phyloP scores from a whole-genome alignment of 495 filamentous ascomycete genomes.

The Penicillium steckii region DNA sequence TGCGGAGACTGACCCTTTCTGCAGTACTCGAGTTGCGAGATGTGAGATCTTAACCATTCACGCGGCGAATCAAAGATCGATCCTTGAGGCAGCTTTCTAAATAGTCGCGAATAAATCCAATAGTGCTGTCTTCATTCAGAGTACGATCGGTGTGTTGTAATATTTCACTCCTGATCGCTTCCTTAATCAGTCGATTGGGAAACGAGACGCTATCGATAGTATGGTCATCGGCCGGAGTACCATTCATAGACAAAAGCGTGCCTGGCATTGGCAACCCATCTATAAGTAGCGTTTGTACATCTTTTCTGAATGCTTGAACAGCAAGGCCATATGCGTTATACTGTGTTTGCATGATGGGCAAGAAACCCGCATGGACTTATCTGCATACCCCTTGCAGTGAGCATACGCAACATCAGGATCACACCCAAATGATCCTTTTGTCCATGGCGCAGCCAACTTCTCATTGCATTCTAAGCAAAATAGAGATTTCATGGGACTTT shows the following conservation, averaged over 20 bases:
- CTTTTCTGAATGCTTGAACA: not conserved
- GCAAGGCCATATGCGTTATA: conserved; percentile 49
- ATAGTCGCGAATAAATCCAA: conserved; percentile 17
- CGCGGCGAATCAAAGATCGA: conserved; percentile 17
- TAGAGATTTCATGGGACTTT: conserved; percentile 42
- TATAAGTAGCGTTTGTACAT: conserved; percentile 32
- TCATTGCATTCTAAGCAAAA: too few relatives aligned
- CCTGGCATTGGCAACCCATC: conserved; percentile 59
- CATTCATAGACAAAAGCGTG: conserved; percentile 49
- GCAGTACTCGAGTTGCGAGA: conserved; percentile 5
- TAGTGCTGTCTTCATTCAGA: conserved; percentile 7
- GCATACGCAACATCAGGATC: conserved; percentile 24
- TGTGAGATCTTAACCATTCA: not conserved
- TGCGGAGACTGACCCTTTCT: conserved; percentile 56
- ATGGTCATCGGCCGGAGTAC: conserved; percentile 21
- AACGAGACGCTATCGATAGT: conserved; percentile 29
- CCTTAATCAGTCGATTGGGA: conserved; percentile 58
- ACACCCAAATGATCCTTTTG: conserved; percentile 42
- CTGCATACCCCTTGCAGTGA: conserved; percentile 55
- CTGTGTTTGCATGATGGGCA: conserved; percentile 47
- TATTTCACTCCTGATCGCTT: conserved; percentile 32
- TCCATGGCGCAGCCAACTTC: too few relatives aligned
- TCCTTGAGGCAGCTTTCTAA: conserved; percentile 13
- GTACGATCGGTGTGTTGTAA: conserved; percentile 26
- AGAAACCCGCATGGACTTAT: conserved; percentile 52